These are phyloP conservation scores for Dactylellina cionopaga DNA, from an alignment of 2,329 filamentous ascomycete species.

Conservation along the genomic window DNA sequence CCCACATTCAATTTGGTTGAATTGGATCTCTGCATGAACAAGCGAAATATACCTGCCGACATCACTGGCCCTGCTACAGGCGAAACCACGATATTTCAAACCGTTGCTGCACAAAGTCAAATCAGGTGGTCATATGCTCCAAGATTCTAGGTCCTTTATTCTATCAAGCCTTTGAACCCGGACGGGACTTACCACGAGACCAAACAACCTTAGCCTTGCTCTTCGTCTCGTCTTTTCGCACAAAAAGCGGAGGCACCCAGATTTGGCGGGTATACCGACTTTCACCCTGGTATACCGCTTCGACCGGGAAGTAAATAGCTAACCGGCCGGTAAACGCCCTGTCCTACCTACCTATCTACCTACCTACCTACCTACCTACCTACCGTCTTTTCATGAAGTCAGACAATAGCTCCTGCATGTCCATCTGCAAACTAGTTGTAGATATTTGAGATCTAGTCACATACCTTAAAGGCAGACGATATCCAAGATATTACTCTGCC, in stretches of 20 bases:
- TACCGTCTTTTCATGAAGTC: conserved; percentile 36
- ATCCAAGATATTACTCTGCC: conserved; percentile 37
- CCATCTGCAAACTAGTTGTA: conserved; percentile 47
- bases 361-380: conserved; percentile 10
- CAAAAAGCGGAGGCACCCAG: conserved; percentile 33
- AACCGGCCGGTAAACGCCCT: conserved; percentile 49
- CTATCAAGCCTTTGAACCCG: conserved; percentile 30
- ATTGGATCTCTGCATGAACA: conserved; percentile 52
- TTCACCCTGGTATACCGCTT: conserved; percentile 32
- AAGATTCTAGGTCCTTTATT: conserved; percentile 27
- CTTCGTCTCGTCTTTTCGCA: conserved; percentile 47
- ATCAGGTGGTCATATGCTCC: conserved; percentile 53
- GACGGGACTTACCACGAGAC: conserved; percentile 41
- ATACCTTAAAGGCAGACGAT: conserved; percentile 46
- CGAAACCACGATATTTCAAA: conserved; percentile 48
- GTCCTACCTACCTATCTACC: conserved; percentile 6
- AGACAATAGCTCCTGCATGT: conserved; percentile 47
- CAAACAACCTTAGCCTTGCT: conserved; percentile 32
- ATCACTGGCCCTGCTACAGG: conserved; percentile 23
- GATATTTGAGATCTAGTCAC: conserved; percentile 49
- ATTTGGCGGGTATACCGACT: conserved; percentile 46
- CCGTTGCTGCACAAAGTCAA: conserved; percentile 49
- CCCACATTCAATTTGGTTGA: conserved; percentile 49
- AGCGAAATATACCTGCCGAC: conserved; percentile 49
- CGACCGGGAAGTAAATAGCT: conserved; percentile 42